These are phyloP conservation scores for Alternaria alternata DNA, from an alignment of 2,329 filamentous ascomycete species.

Conservation along the genomic window DNA sequence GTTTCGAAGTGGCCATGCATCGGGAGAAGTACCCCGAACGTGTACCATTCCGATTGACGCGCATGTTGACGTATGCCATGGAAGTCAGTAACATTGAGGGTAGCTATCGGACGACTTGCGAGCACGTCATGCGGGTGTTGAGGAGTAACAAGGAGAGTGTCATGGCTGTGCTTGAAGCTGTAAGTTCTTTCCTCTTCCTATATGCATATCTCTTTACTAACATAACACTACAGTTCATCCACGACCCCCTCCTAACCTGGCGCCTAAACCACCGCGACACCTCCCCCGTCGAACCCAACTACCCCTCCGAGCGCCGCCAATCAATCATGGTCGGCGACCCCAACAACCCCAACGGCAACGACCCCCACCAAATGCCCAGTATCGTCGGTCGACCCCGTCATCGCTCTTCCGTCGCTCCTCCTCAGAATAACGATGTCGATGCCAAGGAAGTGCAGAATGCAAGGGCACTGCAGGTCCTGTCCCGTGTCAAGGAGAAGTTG, in stretches of 20 bases:
- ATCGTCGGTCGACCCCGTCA: constrained; percentile 46
- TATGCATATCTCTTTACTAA: constrained; percentile 9
- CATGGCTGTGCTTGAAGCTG: constrained; percentile 97
- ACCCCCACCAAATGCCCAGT: constrained; percentile 35
- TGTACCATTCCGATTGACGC: constrained; percentile 95
- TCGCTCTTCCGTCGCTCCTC: constrained; percentile 42
- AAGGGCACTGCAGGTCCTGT: constrained; percentile 87
- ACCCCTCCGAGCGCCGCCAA: constrained; percentile 67
- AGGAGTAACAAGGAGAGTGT: constrained; percentile 97
- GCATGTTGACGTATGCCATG: constrained; percentile 99
- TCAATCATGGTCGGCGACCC: constrained; percentile 62
- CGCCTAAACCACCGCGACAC: constrained; percentile 72
- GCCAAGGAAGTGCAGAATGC: constrained; percentile 87
- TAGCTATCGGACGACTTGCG: constrained; percentile 96
- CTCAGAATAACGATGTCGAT: constrained; percentile 52
- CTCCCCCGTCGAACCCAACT: constrained; percentile 66
- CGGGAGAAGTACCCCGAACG: constrained; percentile 98
- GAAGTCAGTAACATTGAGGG: constrained; percentile 99
- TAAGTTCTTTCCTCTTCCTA: constrained; percentile 61
- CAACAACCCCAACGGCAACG: constrained; percentile 24
- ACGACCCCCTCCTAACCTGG: constrained; percentile 99
- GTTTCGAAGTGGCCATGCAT: constrained; percentile 99
- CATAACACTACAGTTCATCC: constrained; percentile 76
- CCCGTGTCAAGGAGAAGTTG: constrained; percentile 92
- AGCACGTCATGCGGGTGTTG: constrained; percentile 97